These are phyloP conservation scores for Moniliophthora roreri DNA, from an alignment of 1,284 basidiomycete genomes.

Conservation along the genomic window DNA sequence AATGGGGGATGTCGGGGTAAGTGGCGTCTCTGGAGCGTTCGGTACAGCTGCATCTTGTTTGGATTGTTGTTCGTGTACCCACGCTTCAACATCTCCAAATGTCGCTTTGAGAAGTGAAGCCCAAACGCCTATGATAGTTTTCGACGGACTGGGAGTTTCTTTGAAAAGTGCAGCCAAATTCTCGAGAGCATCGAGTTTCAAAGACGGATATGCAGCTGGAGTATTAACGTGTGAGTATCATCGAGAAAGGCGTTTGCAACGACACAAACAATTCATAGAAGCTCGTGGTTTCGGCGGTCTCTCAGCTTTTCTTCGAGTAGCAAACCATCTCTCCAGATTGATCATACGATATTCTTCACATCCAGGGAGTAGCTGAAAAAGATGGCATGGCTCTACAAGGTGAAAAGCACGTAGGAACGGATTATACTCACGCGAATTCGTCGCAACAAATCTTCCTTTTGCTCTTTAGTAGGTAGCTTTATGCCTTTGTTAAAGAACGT, in stretches of 20 bases:
- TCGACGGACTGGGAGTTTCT: conserved; percentile 1
- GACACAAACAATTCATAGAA: too few relatives aligned
- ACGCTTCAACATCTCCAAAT: background rate
- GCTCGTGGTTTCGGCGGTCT: background rate
- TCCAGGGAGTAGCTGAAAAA: background rate
- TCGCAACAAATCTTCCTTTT: background rate
- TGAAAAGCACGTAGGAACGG: background rate
- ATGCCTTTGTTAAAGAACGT: background rate
- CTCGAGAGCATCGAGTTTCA: background rate
- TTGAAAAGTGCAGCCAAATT: background rate
- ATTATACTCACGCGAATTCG: background rate
- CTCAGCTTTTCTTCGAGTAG: background rate
- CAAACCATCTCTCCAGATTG: background rate
- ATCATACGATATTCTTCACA: background rate
- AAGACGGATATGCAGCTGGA: background rate
- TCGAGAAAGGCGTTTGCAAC: too few relatives aligned
- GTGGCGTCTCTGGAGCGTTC: background rate
- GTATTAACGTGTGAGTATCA: too few relatives aligned
- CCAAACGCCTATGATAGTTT: conserved; percentile 1
- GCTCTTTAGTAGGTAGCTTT: background rate
- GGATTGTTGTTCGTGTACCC: background rate
- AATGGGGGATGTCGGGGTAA: background rate
- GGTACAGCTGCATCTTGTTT: background rate
- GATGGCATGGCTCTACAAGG: background rate
- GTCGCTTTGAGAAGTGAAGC: background rate